Base-by-base conservation (phyloP, 2,329 filamentous ascomycete species). In the Exophiala bonariae region DNA sequence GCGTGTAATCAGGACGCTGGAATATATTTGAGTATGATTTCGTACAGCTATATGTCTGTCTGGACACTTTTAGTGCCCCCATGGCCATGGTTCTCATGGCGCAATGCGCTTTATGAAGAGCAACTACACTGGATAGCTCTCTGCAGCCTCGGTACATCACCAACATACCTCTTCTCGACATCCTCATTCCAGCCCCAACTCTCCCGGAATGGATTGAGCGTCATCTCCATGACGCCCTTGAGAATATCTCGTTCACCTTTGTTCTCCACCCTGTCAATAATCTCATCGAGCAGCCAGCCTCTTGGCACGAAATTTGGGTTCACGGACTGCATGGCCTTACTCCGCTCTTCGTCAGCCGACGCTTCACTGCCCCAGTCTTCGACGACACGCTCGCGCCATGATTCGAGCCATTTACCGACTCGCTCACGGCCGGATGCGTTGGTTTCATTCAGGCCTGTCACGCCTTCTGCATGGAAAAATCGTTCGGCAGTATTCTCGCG, bases 241-340 rank as follows among this genome's bases (percentile, higher is more conserved):
- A 99, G 66, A 28, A 97, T 83, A 7, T 90, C 85, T 45, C 88
- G 77, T 61, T 99, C 91, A 2, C 83, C 82, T 41, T 85, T 82
- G 64, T 88, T 88, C 67, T 97, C 89, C 0, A 97, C 91, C 8
- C 89, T 80, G 36, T 86, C 81, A 57, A 99, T 97, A 11, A 99
- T 67, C 67, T 99, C 93, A 64, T 97, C 92, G 16, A 99, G 75
- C 41, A 99, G 81, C 91, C 92, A 99, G 14, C 87, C 85, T 37
- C 90, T 81, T 0, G 93, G 89, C 1, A 96, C 76, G 61, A 99
- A 99, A 71, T 88, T 96, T 2, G 93, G 93, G 63, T 99, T 99
- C 17, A 91, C 86, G 19, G 72, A 75, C 71, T 87, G 89, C 93
- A 97, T 97, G 10, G 79, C 80, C 22, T 63, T 67, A 49, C 83